phyloP scores from a whole-genome alignment of 768 basidiomycete genomes.

The Suillus paluster region DNA sequence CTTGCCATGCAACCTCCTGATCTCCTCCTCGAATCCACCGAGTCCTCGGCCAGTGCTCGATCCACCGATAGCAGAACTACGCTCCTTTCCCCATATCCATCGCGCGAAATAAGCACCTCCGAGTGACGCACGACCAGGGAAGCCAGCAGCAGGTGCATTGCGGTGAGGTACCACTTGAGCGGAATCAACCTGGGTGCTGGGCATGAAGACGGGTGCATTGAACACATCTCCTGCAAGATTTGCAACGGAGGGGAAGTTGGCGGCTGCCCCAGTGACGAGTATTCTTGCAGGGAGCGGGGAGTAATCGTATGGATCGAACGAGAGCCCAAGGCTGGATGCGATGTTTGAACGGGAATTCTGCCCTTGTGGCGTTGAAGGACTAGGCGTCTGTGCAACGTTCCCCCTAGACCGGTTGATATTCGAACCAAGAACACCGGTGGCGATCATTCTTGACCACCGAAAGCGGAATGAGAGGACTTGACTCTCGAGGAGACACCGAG shows the following conservation, averaged over 20 bases:
- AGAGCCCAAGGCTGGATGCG: constrained; percentile 55
- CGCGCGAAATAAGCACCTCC: constrained; percentile 81
- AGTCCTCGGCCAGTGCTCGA: constrained; percentile 43
- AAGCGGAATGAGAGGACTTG: constrained; percentile 83
- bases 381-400: constrained; percentile 32
- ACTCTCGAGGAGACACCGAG: constrained; percentile 82
- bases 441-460: constrained; percentile 76
- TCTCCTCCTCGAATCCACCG: constrained; percentile 80
- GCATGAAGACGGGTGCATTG: constrained; percentile 79
- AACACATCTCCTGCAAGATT: constrained; percentile 83
- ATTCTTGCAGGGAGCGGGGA: constrained; percentile 66
- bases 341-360: constrained; percentile 20
- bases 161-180: constrained; percentile 72
- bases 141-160: constrained; percentile 73
- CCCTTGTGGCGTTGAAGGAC: constrained; percentile 24
- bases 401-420: constrained; percentile 35
- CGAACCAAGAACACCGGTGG: constrained; percentile 67
- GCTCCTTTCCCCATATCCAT: constrained; percentile 84
- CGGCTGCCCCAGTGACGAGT: constrained; percentile 77
- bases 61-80: constrained; percentile 31
- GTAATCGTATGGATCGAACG: constrained; percentile 82
- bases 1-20: constrained; percentile 69
- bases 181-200: constrained; percentile 75
- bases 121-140: constrained; percentile 69
- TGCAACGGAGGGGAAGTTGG: constrained; percentile 82